A percentile compares a stretch with the other conserved stretches of the same genome.
phyloP scores from a whole-genome alignment of 2,329 filamentous ascomycete species.

The Allantophomopsis cytisporea region DNA sequence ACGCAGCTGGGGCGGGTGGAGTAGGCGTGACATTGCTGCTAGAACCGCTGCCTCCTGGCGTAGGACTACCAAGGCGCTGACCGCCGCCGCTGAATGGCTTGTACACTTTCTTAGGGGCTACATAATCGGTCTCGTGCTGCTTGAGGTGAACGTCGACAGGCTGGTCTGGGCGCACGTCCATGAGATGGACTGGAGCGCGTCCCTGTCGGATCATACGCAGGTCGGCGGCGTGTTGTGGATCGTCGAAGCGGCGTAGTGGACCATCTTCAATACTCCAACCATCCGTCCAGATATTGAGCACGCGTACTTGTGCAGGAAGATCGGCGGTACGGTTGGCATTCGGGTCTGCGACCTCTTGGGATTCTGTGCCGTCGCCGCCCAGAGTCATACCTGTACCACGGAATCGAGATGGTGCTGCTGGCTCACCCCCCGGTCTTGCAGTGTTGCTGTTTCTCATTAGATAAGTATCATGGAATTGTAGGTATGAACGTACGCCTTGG shows the following conservation, averaged over 20 bases:
- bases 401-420: slow-evolving; percentile 40
- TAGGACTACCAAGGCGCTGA: slow-evolving; percentile 63
- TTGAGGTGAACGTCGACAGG: slow-evolving; percentile 66
- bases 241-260: slow-evolving; percentile 63
- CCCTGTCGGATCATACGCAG: slow-evolving; percentile 66
- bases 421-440: slow-evolving; percentile 38
- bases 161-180: slow-evolving; percentile 63
- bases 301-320: slow-evolving; percentile 40
- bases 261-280: slow-evolving; percentile 81
- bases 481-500: slow-evolving; percentile 33
- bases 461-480: slow-evolving; percentile 1
- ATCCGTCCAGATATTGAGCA: slow-evolving; percentile 69
- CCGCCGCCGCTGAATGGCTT: slow-evolving; percentile 62
- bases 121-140: slow-evolving; percentile 62
- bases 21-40: slow-evolving; percentile 22
- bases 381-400: slow-evolving; percentile 61
- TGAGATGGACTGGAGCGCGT: slow-evolving; percentile 62
- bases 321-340: slow-evolving; percentile 12
- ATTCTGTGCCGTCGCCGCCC: slow-evolving; percentile 64
- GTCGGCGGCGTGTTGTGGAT: slow-evolving; percentile 59
- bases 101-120: slow-evolving; percentile 59
- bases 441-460: slow-evolving; percentile 35
- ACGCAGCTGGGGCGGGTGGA: slow-evolving; percentile 19
- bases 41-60: slow-evolving; percentile 41
- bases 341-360: slow-evolving; percentile 53